Percentiles rank a stretch among this genome's conserved stretches.
Evolutionary conservation across 1,284 basidiomycete genomes (phyloP).

Genomic region (Trichosporon ovoides): DNA sequence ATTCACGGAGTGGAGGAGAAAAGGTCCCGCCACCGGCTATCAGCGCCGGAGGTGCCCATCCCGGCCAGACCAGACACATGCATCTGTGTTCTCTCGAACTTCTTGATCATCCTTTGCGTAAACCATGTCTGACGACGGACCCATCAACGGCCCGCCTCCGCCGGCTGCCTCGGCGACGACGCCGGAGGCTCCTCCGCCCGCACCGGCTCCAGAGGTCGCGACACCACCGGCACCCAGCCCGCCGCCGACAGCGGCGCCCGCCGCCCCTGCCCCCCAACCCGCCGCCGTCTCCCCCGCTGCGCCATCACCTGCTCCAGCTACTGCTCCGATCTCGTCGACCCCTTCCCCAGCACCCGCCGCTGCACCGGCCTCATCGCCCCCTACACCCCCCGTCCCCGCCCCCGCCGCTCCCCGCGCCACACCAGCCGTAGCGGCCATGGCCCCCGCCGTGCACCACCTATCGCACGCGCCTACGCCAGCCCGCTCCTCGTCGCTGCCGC

Average conservation of each 20-base stretch:
- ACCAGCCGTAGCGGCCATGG: not conserved
- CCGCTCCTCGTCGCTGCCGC: conserved; percentile 11
- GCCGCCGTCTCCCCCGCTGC: too few species aligned
- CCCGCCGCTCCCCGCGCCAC: not conserved
- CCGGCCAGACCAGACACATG: too few species aligned
- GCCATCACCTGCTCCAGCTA: too few species aligned
- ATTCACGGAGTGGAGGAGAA: too few species aligned
- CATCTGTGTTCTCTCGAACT: too few species aligned
- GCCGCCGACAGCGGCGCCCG: not conserved
- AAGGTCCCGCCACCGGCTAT: too few species aligned
- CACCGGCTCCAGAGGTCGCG: not conserved
- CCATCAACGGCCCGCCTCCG: conserved; percentile 28
- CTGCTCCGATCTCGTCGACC: too few species aligned
- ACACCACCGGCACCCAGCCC: not conserved
- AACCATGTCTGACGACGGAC: conserved; percentile 40
- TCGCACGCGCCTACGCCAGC: conserved; percentile 5
- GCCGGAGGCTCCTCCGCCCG: conserved; percentile 7
- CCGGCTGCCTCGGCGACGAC: conserved; percentile 20
- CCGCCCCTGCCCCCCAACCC: not conserved
- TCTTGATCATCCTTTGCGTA: too few species aligned
- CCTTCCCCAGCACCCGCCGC: not conserved
- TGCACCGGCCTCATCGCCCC: not conserved
- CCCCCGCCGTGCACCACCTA: conserved; percentile 11
- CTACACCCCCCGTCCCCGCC: not conserved
- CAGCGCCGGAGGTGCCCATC: too few species aligned